Percentiles rank a stretch among this genome's conserved stretches.
Conservation (phyloP, 2,329 filamentous ascomycete species). For the Dactylellina haptotyla region DNA sequence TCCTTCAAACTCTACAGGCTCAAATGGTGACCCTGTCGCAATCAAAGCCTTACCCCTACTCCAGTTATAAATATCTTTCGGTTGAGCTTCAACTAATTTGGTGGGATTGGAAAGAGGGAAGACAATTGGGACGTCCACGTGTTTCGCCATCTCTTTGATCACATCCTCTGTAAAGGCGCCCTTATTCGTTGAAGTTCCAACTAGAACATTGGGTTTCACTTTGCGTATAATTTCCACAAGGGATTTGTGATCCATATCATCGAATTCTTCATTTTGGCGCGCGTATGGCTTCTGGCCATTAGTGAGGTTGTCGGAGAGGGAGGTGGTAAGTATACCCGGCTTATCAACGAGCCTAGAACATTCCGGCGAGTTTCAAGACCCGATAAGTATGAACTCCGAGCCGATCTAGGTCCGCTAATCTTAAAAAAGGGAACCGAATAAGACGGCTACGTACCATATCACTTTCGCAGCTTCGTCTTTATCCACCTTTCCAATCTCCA, state of each 20-base stretch:
- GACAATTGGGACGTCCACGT: slow-evolving; percentile 77
- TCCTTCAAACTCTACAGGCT: slow-evolving; percentile 72
- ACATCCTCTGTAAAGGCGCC: slow-evolving; percentile 79
- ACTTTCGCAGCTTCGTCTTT: slow-evolving; percentile 80
- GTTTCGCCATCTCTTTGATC: slow-evolving; percentile 77
- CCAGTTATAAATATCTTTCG: slow-evolving; percentile 79
- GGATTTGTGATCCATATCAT: slow-evolving; percentile 67
- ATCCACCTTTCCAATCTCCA: slow-evolving; percentile 71
- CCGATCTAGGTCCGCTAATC: background rate
- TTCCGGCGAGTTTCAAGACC: background rate
- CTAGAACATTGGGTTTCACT: slow-evolving; percentile 81
- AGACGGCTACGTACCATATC: slow-evolving; percentile 71
- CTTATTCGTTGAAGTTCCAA: slow-evolving; percentile 84
- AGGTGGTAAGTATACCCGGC: slow-evolving; percentile 76
- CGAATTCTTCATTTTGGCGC: slow-evolving; percentile 73
- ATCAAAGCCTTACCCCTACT: slow-evolving; percentile 80
- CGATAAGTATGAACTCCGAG: background rate
- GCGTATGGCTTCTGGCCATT: slow-evolving; percentile 75
- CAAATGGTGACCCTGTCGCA: slow-evolving; percentile 84
- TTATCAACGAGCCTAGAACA: slow-evolving; percentile 80
- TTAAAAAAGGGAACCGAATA: background rate
- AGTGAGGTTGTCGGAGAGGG: slow-evolving; percentile 71
- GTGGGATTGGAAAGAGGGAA: slow-evolving; percentile 89
- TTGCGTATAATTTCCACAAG: slow-evolving; percentile 75
- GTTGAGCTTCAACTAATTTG: slow-evolving; percentile 81